Base-by-base conservation (phyloP, 2,329 filamentous ascomycete species). In the Alternaria sp. region DNA sequence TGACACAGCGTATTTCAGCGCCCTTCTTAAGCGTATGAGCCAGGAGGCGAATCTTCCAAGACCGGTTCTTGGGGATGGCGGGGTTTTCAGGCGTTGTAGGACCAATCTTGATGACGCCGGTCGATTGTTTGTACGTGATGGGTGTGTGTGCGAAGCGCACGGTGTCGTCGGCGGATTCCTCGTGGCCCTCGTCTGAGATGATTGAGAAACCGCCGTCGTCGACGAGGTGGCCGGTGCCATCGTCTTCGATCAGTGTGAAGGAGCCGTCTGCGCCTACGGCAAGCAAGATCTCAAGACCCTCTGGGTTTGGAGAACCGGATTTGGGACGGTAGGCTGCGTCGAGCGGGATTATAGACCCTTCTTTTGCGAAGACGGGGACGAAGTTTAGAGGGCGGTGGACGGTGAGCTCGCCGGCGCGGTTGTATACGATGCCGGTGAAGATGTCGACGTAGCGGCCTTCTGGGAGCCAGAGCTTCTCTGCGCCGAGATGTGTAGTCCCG, bases 271-370 rank as follows among this genome's bases (percentile, higher is more conserved):
- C 71, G 4, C 82, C 81, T 2, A 83, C 78, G 0, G 80, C 76
- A n/a, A 83, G 66, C 0, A 87, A 73, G 26, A 89, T 73, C 63
- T 88, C 85, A 17, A 88, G 77, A 1, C 71, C 74, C 2, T 76
- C 71, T 0, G 86, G 86, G 52, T 85, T 86, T 0, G 74, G 71
- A 1, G 81, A 82, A 2, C 86, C 86, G 55, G 87, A 87, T 2
- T 64, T 68, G 0, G 84, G 83, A 3, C 74, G 75, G 36, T 67
- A 62, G 4, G 77, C 76, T 2, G 71, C 79, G 60, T 90, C 87
- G 0, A 89, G 77, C 0, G 87, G 85, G 6, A 90, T 78, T 58
- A 90, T 88, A 12, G 87, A 80, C 0, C 88, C 88, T 71, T 88
- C 84, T 0, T 76, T 76, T 2, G 86, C 83, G 13, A 90, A 79